Percentiles rank a stretch among this genome's conserved stretches.
These are phyloP conservation scores for Thermothielavioides terrestris DNA, from an alignment of 495 filamentous ascomycete species.

Conservation along the genomic window DNA sequence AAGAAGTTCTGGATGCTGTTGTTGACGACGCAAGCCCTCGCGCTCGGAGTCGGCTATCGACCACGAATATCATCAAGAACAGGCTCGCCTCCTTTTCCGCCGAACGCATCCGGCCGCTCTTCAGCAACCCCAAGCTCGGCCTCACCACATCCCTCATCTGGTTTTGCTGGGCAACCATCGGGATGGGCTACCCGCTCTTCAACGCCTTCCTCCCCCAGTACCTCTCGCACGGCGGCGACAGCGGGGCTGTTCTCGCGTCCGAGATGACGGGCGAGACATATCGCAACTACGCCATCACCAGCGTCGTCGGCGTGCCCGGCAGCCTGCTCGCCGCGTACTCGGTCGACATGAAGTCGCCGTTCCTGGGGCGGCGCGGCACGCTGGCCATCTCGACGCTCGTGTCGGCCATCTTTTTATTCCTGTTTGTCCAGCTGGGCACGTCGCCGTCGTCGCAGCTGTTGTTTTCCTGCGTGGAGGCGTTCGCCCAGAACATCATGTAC, in stretches of 20 bases:
- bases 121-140: constrained; percentile 39
- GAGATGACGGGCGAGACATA: constrained; percentile 40
- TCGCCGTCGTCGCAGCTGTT: constrained; percentile 54
- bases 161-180: constrained; percentile 50
- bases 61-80: constrained; percentile 29
- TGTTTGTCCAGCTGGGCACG: constrained; percentile 47
- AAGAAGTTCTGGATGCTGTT: constrained; percentile 48
- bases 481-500: constrained; percentile 75
- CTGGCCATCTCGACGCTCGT: constrained; percentile 56
- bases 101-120: constrained; percentile 39
- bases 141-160: constrained; percentile 46
- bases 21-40: constrained; percentile 28
- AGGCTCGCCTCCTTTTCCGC: constrained; percentile 36
- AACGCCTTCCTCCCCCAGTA: constrained; percentile 81
- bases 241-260: constrained; percentile 2
- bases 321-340: constrained; percentile 61
- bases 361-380: constrained; percentile 66
- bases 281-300: constrained; percentile 70
- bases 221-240: constrained; percentile 54
- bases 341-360: constrained; percentile 55
- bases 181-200: constrained; percentile 64
- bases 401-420: constrained; percentile 66
- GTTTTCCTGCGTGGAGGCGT: constrained; percentile 69
- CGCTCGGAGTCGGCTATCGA: constrained; percentile 19
- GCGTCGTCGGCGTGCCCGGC: constrained; percentile 62